Evolutionary conservation across 805 yeast genomes (phyloP), one percentile per base, ranked within the genome.

Genomic region (Saccharomyces kudriavzevii): DNA sequence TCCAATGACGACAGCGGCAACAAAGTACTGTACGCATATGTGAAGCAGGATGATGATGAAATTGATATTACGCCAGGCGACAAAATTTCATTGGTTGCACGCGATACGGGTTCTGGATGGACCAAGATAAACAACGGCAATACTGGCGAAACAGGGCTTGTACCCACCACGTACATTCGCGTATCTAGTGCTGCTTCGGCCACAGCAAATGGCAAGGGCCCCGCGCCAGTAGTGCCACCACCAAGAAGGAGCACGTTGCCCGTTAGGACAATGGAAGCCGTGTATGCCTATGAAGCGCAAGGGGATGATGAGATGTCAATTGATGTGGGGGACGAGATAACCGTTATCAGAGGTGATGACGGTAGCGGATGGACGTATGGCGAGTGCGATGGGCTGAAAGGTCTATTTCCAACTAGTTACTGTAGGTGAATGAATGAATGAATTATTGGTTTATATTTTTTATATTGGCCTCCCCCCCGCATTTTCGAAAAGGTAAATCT

Each of bases 321-420:
- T 22, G 62, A 59, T 6, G 84, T 79, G 0, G 97, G 96, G 2
- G 97, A 92, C 57, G 76, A 75, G 52, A 80, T 94, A 20, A 76
- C 78, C 10, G 77, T 94, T 11, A 63, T 87, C 0, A 83, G 78
- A 28, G 88, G 83, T 50, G 87, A 85, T 51, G 87, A 85, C 59
- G 91, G 89, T 9, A 78, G 79, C 43, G 99, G 99, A 0, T 94
- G 99, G 99, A 91, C 97, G 1, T 87, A 84, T 60, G 98, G 97
- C 11, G 92, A 87, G 65, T 55, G 85, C 5, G 74, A 81, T 57
- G 94, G 92, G 0, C 58, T 56, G 6, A 73, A 71, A 20, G 96
- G 96, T 1, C 66, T 86, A 52, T 84, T 88, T 69, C 98, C 98
- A 5, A 83, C 94, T 0, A 75, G 86, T 56, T 91, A 91, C 67